These are phyloP conservation scores for Talinum fruticosum DNA, from an alignment of 148 eudicot genomes.

Conservation along the genomic window DNA sequence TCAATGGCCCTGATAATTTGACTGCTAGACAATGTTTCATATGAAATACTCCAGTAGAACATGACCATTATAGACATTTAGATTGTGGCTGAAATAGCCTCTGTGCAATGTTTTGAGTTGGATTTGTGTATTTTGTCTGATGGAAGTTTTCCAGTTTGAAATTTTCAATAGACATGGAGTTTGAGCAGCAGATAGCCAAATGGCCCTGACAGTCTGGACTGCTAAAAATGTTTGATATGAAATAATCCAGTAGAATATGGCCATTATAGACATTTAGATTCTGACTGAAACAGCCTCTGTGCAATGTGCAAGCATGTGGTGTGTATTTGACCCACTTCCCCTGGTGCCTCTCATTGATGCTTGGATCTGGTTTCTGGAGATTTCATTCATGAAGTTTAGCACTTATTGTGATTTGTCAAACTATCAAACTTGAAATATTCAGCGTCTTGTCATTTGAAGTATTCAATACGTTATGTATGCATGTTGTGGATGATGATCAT, in stretches of 20 bases:
- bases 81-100: background rate
- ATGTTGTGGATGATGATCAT: constrained; percentile 10
- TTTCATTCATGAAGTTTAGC: background rate
- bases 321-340: background rate
- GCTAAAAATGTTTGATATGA: too few relatives aligned
- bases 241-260: background rate
- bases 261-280: background rate
- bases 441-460: background rate
- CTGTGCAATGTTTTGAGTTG: background rate
- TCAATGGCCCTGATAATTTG: background rate
- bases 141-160: background rate
- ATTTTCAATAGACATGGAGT: background rate
- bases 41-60: too few relatives aligned
- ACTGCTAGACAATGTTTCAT: too few relatives aligned
- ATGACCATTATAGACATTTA: background rate
- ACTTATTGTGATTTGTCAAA: background rate
- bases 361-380: background rate
- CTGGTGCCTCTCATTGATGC: background rate
- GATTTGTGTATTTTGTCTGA: background rate
- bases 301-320: background rate
- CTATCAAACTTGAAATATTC: background rate
- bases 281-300: background rate
- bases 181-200: background rate
- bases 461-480: too few relatives aligned
- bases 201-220: background rate